Conservation (phyloP, 768 basidiomycete species). For the Mycena alexandri region DNA sequence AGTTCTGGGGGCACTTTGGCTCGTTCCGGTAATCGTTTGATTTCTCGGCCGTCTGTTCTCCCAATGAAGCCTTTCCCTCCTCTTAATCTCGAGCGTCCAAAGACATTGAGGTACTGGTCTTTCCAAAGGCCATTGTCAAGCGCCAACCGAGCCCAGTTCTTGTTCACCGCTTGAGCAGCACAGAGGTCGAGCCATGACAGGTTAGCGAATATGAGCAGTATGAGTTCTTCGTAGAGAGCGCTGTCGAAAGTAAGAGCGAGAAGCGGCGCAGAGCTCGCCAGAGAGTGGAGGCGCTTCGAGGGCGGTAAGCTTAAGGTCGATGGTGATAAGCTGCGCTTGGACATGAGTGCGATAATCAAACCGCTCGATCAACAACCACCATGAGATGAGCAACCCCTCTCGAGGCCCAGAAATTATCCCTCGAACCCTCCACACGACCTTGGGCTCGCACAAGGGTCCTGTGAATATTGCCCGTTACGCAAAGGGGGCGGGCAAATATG, state of each 20-base stretch:
- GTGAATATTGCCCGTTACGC: slow-evolving; percentile 95
- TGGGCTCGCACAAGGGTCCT: slow-evolving; percentile 81
- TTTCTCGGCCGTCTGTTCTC: slow-evolving; percentile 67
- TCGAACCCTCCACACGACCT: slow-evolving; percentile 72
- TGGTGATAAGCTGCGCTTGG: slow-evolving; percentile 65
- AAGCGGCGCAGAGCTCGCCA: slow-evolving; percentile 27
- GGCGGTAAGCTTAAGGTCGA: slow-evolving; percentile 62
- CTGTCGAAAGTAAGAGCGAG: slow-evolving; percentile 60
- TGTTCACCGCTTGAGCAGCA: slow-evolving; percentile 68
- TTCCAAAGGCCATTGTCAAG: slow-evolving; percentile 84
- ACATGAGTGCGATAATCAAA: slow-evolving; percentile 11
- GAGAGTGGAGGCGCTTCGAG: slow-evolving; percentile 66
- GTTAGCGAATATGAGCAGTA: slow-evolving; percentile 80
- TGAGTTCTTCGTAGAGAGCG: slow-evolving; percentile 80
- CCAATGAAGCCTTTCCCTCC: slow-evolving; percentile 74
- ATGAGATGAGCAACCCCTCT: slow-evolving; percentile 52
- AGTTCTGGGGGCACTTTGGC: slow-evolving; percentile 48
- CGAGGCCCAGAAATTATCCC: slow-evolving; percentile 66
- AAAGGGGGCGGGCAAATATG: slow-evolving; percentile 87
- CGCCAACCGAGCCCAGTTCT: slow-evolving; percentile 76
- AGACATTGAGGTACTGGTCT: slow-evolving; percentile 70
- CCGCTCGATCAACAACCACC: slow-evolving; percentile 49
- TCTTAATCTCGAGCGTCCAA: slow-evolving; percentile 75
- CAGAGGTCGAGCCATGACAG: slow-evolving; percentile 79
- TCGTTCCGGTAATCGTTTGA: slow-evolving; percentile 70